Evolutionary conservation across 2,329 filamentous ascomycete genomes (phyloP).

Genomic region (Zelopaecilomyces penicillatus): DNA sequence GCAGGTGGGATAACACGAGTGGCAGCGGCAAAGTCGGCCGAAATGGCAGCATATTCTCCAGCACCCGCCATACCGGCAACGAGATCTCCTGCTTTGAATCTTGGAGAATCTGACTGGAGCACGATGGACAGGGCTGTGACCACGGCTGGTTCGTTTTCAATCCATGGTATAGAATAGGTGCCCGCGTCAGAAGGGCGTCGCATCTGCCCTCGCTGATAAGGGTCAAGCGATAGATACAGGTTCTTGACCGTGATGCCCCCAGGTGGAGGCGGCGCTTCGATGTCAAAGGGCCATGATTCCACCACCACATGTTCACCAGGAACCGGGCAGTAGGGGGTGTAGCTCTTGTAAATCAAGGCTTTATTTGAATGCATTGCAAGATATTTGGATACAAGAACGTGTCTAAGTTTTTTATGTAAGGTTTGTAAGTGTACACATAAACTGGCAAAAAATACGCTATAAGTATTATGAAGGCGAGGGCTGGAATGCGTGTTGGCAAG

Average conservation of each 20-base stretch:
- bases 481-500: too few relatives aligned
- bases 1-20: constrained; percentile 37
- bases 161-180: constrained; percentile 48
- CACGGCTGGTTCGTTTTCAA: constrained; percentile 53
- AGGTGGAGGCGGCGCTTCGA: constrained; percentile 45
- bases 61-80: constrained; percentile 53
- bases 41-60: constrained; percentile 48
- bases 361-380: constrained; percentile 51
- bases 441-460: too few relatives aligned
- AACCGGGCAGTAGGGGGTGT: constrained; percentile 59
- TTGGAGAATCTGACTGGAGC: constrained; percentile 55
- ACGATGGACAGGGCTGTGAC: constrained; percentile 61
- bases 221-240: constrained; percentile 70
- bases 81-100: constrained; percentile 60
- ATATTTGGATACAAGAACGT: too few relatives aligned
- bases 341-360: constrained; percentile 62
- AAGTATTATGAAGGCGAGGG: too few relatives aligned
- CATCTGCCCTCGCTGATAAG: constrained; percentile 78
- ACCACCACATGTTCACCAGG: constrained; percentile 61
- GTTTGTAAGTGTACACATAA: too few relatives aligned
- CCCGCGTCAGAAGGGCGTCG: constrained; percentile 48
- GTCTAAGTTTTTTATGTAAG: too few relatives aligned
- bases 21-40: too few relatives aligned
- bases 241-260: constrained; percentile 62
- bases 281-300: constrained; percentile 60